Percentiles rank a stretch among this genome's conserved stretches.
phyloP scores from a whole-genome alignment of 768 basidiomycete genomes.

The Pleurotus ostreatus region DNA sequence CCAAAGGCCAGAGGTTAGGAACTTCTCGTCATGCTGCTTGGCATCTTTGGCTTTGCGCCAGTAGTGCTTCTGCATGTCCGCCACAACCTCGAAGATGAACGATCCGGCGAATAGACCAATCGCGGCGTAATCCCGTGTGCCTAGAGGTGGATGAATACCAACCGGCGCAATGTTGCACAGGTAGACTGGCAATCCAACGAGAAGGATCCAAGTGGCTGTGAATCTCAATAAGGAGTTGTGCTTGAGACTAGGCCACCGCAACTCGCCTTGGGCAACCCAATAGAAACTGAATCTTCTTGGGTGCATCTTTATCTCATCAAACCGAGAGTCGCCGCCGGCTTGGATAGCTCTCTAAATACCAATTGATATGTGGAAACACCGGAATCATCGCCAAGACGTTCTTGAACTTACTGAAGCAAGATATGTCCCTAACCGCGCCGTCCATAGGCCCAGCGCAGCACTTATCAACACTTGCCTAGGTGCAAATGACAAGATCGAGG shows the following conservation, averaged over 20 bases:
- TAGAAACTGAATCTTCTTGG: constrained; percentile 44
- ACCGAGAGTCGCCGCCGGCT: constrained; percentile 61
- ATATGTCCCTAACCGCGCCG: constrained; percentile 57
- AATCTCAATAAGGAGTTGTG: background rate
- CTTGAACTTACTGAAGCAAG: constrained; percentile 42
- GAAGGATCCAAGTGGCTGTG: constrained; percentile 59
- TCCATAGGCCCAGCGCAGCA: constrained; percentile 58
- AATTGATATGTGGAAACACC: background rate
- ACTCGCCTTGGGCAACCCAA: constrained; percentile 59
- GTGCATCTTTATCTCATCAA: constrained; percentile 47
- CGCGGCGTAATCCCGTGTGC: constrained; percentile 49
- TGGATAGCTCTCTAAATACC: constrained; percentile 33
- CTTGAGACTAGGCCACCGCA: background rate
- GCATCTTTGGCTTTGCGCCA: constrained; percentile 58
- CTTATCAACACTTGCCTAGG: constrained; percentile 58
- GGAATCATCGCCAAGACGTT: background rate
- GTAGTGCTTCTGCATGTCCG: constrained; percentile 60
- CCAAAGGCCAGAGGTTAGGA: constrained; percentile 70
- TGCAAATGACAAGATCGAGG: constrained; percentile 44
- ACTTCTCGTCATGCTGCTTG: constrained; percentile 67
- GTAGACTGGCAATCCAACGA: constrained; percentile 69
- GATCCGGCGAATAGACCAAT: constrained; percentile 51
- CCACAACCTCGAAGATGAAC: constrained; percentile 57
- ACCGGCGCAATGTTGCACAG: constrained; percentile 55
- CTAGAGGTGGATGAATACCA: constrained; percentile 45